These are phyloP conservation scores for Linum lewisii DNA, from an alignment of 345 rosid species.

Conservation along the genomic window DNA sequence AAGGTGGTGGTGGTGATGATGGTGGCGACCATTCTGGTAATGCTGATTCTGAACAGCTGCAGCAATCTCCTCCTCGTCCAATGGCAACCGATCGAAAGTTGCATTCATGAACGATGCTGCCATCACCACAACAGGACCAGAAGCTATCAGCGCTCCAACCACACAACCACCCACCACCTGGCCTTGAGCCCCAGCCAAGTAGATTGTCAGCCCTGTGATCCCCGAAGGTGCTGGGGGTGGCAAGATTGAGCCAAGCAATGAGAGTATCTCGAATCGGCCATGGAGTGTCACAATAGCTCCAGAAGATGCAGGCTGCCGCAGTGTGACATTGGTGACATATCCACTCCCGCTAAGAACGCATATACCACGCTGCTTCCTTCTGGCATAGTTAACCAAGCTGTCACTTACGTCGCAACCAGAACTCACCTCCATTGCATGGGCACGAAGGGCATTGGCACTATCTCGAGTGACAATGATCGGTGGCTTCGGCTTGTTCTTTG, in stretches of 20 bases:
- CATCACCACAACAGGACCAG: conserved; percentile 89
- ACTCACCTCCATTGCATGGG: conserved; percentile 85
- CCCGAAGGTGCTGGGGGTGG: conserved; percentile 91
- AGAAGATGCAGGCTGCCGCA: conserved; percentile 71
- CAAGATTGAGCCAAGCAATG: conserved; percentile 79
- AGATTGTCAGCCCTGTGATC: conserved; percentile 72
- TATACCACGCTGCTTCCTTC: conserved; percentile 80
- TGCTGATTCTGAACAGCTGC: conserved; percentile 42
- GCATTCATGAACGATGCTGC: conserved; percentile 92
- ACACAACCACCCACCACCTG: conserved; percentile 91
- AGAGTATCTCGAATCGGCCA: conserved; percentile 91
- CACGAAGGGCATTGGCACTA: conserved; percentile 73
- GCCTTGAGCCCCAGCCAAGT: conserved; percentile 89
- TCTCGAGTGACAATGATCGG: conserved; percentile 78
- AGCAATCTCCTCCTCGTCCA: conserved; percentile 58
- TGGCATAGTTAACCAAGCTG: conserved; percentile 58
- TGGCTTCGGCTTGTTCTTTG: conserved; percentile 96
- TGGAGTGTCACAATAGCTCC: conserved; percentile 83
- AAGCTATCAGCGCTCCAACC: conserved; percentile 75
- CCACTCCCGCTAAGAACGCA: conserved; percentile 76
- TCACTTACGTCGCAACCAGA: conserved; percentile 82
- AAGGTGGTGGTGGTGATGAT: conserved; percentile 38
- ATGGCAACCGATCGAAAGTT: conserved; percentile 76
- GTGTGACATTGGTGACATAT: conserved; percentile 75
- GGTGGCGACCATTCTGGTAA: conserved; percentile 48